Base-by-base conservation (phyloP, 78 protist species). In the Dictyostelium firmibasis region DNA sequence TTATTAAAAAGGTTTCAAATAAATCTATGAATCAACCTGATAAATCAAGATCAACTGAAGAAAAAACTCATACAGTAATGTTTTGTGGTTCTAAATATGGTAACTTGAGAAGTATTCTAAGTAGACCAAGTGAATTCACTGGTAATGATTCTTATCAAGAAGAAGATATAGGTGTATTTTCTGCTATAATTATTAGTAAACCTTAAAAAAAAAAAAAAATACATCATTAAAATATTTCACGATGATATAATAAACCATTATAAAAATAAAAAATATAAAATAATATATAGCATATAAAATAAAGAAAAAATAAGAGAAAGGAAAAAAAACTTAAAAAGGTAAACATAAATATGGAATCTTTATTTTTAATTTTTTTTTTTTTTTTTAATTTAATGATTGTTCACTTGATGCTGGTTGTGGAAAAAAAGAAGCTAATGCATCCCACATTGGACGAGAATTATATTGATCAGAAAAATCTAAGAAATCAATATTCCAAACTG, bases 401-500 rank as follows among this genome's bases (percentile, higher is more conserved):
- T 57, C 67, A 57, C 67, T 57, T 57, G 67, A 57, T 20, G 67
- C n/a, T 57, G 67, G 27, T 67, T 67, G 75, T 11, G 75, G 35
- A 11, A 67, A 67, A 67, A 67, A 67, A 27, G 75, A 67, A 27
- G 75, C 11, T n/a, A 67, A 27, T 67, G 75, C 75, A 27, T 67
- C 75, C 75, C 75, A 67, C 75, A 67, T 67, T 67, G 75, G 75
- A 27, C 31, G 35, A 25, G 75, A 67, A 67, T 67, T 67, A 27
- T 67, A 67, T 67, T 67, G 75, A 27, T 67, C 75, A 11, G 33
- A 11, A 72, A 29, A 33, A 72, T 72, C 35, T 4, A 72, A 14
- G 47, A 72, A 72, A 69, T 92, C 95, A n/a, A 84, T 41, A 35
- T 79, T 85, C 96, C 96, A 93, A 31, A 85, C 85, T 11, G 81